These are phyloP conservation scores for Anisogramma anomala DNA, from an alignment of 2,329 filamentous ascomycete species.

Conservation along the genomic window DNA sequence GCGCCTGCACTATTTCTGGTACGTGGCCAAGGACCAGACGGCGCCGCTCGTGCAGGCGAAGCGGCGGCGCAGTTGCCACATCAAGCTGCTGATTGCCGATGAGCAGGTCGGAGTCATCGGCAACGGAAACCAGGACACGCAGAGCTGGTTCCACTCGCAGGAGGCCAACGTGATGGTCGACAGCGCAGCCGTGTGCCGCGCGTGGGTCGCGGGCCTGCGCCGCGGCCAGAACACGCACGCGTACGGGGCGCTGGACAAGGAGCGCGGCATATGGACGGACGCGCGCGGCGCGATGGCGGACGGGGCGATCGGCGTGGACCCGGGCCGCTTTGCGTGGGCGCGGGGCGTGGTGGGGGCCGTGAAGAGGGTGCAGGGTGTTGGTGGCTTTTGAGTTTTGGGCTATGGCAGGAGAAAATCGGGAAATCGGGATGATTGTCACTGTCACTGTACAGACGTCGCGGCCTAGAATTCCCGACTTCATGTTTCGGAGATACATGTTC, in stretches of 20 bases:
- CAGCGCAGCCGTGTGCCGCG: conserved; percentile 44
- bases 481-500: too few relatives aligned
- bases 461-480: too few relatives aligned
- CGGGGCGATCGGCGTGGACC: conserved; percentile 39
- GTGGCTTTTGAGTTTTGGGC: conserved; percentile 35
- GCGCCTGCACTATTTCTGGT: conserved; percentile 53
- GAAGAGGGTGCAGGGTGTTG: conserved; percentile 43
- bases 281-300: conserved; percentile 34
- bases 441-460: too few relatives aligned
- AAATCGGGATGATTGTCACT: too few relatives aligned
- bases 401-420: background rate
- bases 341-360: conserved; percentile 47
- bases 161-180: conserved; percentile 71
- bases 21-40: conserved; percentile 63
- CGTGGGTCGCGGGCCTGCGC: conserved; percentile 44
- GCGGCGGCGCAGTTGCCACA: conserved; percentile 59
- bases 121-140: conserved; percentile 70
- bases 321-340: conserved; percentile 45
- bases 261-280: conserved; percentile 54
- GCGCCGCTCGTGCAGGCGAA: conserved; percentile 53
- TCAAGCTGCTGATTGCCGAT: conserved; percentile 69
- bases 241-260: conserved; percentile 40
- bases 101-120: conserved; percentile 58
- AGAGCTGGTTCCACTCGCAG: conserved; percentile 67
- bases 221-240: conserved; percentile 52